Evolutionary conservation across 768 basidiomycete species (phyloP), one percentile per base, ranked within the genome.

Genomic region (Suillus clintonianus): DNA sequence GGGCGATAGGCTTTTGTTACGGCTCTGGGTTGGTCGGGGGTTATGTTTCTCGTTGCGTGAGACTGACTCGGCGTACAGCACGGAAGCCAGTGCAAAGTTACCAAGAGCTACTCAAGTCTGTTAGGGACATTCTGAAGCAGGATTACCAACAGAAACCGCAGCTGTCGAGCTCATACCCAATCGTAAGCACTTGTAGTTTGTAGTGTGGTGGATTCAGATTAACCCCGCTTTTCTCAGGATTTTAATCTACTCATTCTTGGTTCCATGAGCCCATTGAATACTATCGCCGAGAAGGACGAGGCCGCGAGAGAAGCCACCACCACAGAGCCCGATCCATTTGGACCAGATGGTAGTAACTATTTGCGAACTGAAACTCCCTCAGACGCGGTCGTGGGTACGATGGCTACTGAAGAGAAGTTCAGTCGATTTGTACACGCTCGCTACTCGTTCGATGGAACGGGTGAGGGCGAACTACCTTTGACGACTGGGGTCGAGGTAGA

Each of bases 331-430:
- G 89, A 91, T 74, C 87, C 84, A 24, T 90, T 90, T 71, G 86
- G 82, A 34, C 88, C 89, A 9, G 92, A 94, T 68, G 89, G 82
- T 27, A 89, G 89, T 71, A 89, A 91, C 65, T 94, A 89, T 69
- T 65, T 90, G 63, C 87, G 93, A 24, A 88, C 92, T 15, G 89
- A 92, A 67, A 94, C 93, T 15, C 93, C 91, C 5, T 88, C 87
- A 1, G 92, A 92, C 61, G 88, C 87, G 2, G 80, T 88, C 50
- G 86, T 77, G 55, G 81, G 91, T 65, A 85, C 84, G 4, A 77
- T 89, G 69, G 77, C 80, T 55, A 80, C 84, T 17, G 90, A 92
- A 71, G 72, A 76, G 59, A 90, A 92, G 66, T 79, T 80, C 61
- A 89, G 86, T 70, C 84, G 94, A 51, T 86, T 87, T 11, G 91